Base-by-base conservation (phyloP, 108 stramenopile genomes). In the Pseudonitzschia delicatissima region DNA sequence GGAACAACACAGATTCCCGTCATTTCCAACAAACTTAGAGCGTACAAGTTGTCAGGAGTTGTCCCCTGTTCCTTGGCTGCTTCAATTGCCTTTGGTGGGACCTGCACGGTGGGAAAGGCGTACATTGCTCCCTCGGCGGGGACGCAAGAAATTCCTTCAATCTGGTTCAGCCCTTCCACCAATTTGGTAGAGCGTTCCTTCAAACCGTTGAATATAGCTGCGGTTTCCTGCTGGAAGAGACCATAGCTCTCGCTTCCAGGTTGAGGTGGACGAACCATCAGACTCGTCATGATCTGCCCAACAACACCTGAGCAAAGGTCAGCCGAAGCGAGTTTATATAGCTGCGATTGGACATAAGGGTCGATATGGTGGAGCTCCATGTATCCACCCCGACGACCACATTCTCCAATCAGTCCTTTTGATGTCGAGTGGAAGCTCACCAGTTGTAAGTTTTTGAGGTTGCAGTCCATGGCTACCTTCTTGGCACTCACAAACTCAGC, bases 1-100 rank as follows among this genome's bases (percentile, higher is more conserved):
- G 97, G 97, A 3, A 98, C 97, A 7, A 93, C 88, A 47, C 94
- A 87, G 42, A 98, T 86, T 35, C 97, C 97, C 28, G 97, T 94
- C 20, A 80, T 71, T 57, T 98, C 95, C 63, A 96, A 75, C 40
- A 98, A 65, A 40, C 77, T 73, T 25, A 98, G 66, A 33, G 94
- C 91, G 63, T 98, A 98, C 37, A 95, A 50, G 17, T 83, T 87
- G 63, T 98, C 97, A 26, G 96, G 94, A 0, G 89, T 74, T 48
- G 85, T 83, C 50, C 82, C 89, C 18, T 73, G 66, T 17, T 70
- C 71, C 15, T 69, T 57, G 1, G 96, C 95, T 13, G 76, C 93
- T n/a, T 85, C 91, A 35, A 98, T 59, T 17, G 94, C 94, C 42
- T 78, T 84, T 12, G 44, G 57, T 9, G 97, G 93, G 26, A 98